Evolutionary conservation across 257 asterid genomes (phyloP).

Genomic region (Eustoma russellianum): DNA sequence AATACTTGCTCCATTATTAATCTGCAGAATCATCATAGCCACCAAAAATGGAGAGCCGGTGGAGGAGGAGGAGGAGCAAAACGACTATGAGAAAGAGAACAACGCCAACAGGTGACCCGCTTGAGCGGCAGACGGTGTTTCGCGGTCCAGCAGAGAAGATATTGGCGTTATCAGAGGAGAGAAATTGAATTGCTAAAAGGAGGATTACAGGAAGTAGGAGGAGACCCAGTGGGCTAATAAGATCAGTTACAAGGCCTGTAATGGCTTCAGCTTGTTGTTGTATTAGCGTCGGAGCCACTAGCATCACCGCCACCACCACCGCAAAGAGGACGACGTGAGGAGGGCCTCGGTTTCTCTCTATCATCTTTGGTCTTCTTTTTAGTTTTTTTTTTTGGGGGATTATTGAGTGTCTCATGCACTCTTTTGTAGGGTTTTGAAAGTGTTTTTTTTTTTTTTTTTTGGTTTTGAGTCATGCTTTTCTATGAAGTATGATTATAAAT

Average conservation of each 20-base stretch:
- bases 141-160: constrained; percentile 66
- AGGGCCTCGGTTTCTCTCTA: constrained; percentile 68
- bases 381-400: no score
- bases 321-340: constrained; percentile 73
- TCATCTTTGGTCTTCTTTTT: constrained; percentile 33
- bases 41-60: constrained; percentile 64
- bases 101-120: constrained; percentile 92
- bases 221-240: constrained; percentile 68
- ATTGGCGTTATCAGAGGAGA: constrained; percentile 72
- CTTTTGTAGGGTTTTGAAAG: no score
- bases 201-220: constrained; percentile 71
- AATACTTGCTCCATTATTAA: constrained; percentile 17
- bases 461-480: no score
- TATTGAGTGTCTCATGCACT: no score
- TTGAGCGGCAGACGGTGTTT: constrained; percentile 53
- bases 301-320: constrained; percentile 50
- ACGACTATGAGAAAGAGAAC: constrained; percentile 56
- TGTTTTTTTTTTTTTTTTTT: no score
- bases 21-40: constrained; percentile 75
- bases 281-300: constrained; percentile 47
- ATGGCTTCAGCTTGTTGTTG: constrained; percentile 86
- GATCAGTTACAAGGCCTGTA: constrained; percentile 68
- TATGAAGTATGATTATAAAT: no score
- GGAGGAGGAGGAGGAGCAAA: constrained; percentile 55
- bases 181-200: constrained; percentile 67